Conservation (phyloP, 768 basidiomycete genomes). For the Mycena epipterygia region DNA sequence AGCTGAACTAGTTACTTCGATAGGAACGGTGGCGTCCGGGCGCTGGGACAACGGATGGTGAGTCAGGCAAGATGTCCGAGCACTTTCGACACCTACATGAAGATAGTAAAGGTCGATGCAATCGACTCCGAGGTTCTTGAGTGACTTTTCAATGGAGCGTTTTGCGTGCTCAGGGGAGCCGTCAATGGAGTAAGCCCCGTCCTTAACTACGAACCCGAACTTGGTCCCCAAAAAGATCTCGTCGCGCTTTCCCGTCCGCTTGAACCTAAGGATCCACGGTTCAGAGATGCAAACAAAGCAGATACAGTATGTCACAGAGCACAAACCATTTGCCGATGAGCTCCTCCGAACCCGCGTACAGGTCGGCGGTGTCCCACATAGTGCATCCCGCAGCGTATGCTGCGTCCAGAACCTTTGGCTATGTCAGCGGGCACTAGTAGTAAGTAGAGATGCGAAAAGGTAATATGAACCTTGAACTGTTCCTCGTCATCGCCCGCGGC, state of each 20-base stretch:
- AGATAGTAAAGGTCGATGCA: constrained; percentile 50
- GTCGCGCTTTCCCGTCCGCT: constrained; percentile 52
- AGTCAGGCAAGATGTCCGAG: neutral
- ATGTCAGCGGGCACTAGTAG: too few species aligned
- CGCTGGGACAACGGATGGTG: constrained; percentile 6
- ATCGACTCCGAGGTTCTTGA: constrained; percentile 47
- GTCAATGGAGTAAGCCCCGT: neutral
- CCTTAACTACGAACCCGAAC: constrained; percentile 52
- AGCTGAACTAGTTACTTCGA: constrained; percentile 33
- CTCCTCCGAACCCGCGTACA: too few species aligned
- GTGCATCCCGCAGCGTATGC: too few species aligned
- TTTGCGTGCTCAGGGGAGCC: constrained; percentile 50
- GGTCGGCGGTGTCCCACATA: too few species aligned
- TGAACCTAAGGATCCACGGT: too few species aligned
- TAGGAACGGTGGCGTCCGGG: constrained; percentile 20
- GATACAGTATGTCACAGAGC: too few species aligned
- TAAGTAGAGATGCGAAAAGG: too few species aligned
- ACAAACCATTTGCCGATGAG: too few species aligned
- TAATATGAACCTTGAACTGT: too few species aligned
- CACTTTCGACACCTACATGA: constrained; percentile 28
- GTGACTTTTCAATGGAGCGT: constrained; percentile 44
- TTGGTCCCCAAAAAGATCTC: constrained; percentile 66
- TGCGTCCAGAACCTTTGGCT: too few species aligned
- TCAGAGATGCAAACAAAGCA: too few species aligned
- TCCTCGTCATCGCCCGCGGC: too few species aligned